A percentile compares a stretch with the other conserved stretches of the same genome.
Evolutionary conservation across 345 rosid species (phyloP).

Genomic region (Mallotus nudiflorus): DNA sequence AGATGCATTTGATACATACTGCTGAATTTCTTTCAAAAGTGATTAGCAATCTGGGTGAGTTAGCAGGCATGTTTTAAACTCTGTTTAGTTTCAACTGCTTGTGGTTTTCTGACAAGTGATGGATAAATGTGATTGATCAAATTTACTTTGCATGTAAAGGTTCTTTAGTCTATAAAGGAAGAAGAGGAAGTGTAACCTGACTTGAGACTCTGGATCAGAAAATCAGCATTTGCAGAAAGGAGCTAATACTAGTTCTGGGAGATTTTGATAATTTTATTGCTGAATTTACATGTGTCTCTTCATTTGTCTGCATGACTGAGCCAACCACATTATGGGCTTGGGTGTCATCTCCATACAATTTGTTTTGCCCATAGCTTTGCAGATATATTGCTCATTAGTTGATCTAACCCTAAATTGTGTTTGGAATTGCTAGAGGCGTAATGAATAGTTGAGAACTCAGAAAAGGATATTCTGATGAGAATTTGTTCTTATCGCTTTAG

Average conservation of each 20-base stretch:
- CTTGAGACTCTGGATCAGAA: neutral
- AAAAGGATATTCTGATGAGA: neutral
- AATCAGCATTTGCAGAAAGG: neutral
- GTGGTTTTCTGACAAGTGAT: neutral
- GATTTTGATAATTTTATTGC: neutral
- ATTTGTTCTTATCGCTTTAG: neutral
- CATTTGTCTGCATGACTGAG: neutral
- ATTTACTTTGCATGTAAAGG: neutral
- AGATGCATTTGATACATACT: conserved; percentile 7
- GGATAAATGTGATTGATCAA: neutral
- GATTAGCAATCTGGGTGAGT: neutral
- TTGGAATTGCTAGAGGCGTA: neutral
- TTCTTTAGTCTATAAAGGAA: neutral
- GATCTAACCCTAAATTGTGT: neutral
- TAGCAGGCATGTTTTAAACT: neutral
- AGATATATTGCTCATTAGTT: neutral
- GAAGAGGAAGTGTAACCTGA: neutral
- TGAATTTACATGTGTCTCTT: neutral
- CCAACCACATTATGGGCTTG: neutral
- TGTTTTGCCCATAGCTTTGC: conserved; percentile 3
- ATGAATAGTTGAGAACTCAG: too few species aligned
- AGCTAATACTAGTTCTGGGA: neutral
- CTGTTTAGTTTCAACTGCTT: neutral
- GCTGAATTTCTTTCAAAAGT: conserved; percentile 2
- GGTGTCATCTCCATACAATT: neutral